Conservation (phyloP, 805 yeast genomes). For the Lipomyces oligophaga region DNA sequence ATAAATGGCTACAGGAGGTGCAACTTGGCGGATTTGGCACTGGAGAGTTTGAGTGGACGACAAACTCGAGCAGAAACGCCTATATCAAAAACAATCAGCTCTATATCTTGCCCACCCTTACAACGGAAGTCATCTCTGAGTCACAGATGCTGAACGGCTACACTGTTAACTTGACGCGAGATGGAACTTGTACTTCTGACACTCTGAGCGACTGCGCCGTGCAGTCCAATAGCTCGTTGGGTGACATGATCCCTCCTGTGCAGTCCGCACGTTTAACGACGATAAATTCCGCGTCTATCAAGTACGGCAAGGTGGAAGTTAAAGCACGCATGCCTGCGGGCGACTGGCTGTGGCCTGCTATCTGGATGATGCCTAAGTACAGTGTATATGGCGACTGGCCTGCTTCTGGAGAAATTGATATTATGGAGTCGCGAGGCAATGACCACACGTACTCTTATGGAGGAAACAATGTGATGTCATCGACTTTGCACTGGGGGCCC, state of each 20-base stretch:
- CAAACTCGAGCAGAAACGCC: constrained; percentile 9
- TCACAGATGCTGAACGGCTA: constrained; percentile 18
- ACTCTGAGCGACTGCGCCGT: constrained; percentile 12
- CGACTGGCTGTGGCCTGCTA: constrained; percentile 29
- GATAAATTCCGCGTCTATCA: constrained; percentile 6
- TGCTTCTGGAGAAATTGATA: constrained; percentile 26
- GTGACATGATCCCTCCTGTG: constrained; percentile 22
- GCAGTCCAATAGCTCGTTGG: constrained; percentile 11
- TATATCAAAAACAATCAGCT: constrained; percentile 18
- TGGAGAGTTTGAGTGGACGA: constrained; percentile 24
- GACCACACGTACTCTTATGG: constrained; percentile 17
- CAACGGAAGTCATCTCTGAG: constrained; percentile 19
- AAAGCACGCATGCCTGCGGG: constrained; percentile 20
- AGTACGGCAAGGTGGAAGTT: constrained; percentile 24
- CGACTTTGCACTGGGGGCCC: constrained; percentile 28
- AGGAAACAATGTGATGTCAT: constrained; percentile 19
- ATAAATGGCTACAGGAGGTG: constrained; percentile 13
- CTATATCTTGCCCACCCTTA: constrained; percentile 23
- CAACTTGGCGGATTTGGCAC: constrained; percentile 27
- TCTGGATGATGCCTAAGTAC: constrained; percentile 26
- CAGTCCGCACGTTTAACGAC: constrained; percentile 23
- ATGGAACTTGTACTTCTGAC: constrained; percentile 15
- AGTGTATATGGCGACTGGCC: constrained; percentile 24
- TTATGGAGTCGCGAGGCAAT: constrained; percentile 23
- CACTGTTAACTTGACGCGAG: constrained; percentile 21